Base-by-base conservation (phyloP, 1,139 yeast species). In the Kazachstania sp. region DNA sequence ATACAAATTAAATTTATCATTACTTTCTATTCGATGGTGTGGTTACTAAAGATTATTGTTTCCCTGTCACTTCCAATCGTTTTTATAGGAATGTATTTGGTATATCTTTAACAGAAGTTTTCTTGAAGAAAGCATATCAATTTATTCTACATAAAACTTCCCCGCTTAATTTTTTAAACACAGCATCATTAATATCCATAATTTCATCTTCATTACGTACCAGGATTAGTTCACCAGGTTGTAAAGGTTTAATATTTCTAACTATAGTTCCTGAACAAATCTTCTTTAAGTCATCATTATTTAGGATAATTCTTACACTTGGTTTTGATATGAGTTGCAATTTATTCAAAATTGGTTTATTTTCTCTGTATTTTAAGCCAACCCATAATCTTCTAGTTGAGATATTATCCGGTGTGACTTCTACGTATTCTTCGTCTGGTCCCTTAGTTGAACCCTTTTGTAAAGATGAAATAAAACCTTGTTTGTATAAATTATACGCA, bases 371-470 rank as follows among this genome's bases (percentile, higher is more conserved):
- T 64, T 92, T 92, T 62, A 92, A 72, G 1, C 90, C 95, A 19
- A 92, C 68, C 99, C 98, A 92, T 50, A 92, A 74, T 57, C 95
- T 77, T 61, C 98, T 79, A 1, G 94, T 78, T 16, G 95, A 70
- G 41, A 92, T 79, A 62, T 92, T 90, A 63, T 86, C 95, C 38
- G 83, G 88, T 0, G 97, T 88, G 29, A 86, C 87, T 36, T 88
- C 95, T 0, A 79, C 80, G 16, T 86, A 83, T 34, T 60, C 60
- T 38, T 69, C 54, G 65, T 94, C 97, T 16, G 98, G 98, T 1
- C 97, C 97, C n/a, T 75, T 66, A 3, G 79, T 72, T n/a, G 94
- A 84, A 3, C 98, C 99, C 58, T 86, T 77, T 64, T 86, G 95
- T 46, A 94, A 76, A 11, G 88, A 78, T 2, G 88, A 77, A 45